Evolutionary conservation across 495 filamentous ascomycete species (phyloP).

Genomic region (Aspergillus carlsbadensis): DNA sequence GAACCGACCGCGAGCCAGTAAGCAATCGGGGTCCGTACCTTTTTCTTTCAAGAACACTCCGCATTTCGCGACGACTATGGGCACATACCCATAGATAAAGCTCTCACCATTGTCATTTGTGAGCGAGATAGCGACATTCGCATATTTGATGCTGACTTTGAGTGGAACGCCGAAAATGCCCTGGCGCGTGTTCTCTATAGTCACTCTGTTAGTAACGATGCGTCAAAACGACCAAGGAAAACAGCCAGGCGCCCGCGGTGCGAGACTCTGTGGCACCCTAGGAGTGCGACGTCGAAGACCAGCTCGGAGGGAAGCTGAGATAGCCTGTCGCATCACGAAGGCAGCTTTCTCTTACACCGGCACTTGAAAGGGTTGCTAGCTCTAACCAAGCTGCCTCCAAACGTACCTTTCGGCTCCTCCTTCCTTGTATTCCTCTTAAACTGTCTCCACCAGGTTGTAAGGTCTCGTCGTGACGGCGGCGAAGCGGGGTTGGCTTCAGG

Average conservation of each 20-base stretch:
- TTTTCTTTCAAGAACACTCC: slow-evolving; percentile 98
- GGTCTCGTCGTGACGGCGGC: slow-evolving; percentile 72
- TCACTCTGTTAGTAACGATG: slow-evolving; percentile 10
- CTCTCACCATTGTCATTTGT: slow-evolving; percentile 87
- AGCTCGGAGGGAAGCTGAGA: background rate
- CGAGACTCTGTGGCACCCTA: no score
- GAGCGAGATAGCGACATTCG: slow-evolving; percentile 97
- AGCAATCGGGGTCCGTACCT: slow-evolving; percentile 55
- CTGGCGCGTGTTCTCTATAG: slow-evolving; percentile 33
- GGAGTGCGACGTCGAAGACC: background rate
- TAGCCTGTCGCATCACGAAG: slow-evolving; percentile 11
- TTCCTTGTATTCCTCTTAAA: slow-evolving; percentile 75
- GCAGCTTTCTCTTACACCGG: background rate
- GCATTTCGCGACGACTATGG: slow-evolving; percentile 98
- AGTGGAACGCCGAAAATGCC: slow-evolving; percentile 95
- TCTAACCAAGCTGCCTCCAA: slow-evolving; percentile 6
- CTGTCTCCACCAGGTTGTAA: slow-evolving; percentile 89
- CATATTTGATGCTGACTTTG: slow-evolving; percentile 92
- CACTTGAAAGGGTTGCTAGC: background rate
- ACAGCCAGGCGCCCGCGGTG: no score
- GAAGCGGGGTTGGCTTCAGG: slow-evolving; percentile 41
- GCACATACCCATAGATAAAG: slow-evolving; percentile 98
- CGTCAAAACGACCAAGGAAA: no score
- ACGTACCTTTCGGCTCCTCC: slow-evolving; percentile 75
- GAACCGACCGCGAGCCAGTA: background rate